Conservation (phyloP, 2,329 filamentous ascomycete species). For the Sporothrix curviconia region DNA sequence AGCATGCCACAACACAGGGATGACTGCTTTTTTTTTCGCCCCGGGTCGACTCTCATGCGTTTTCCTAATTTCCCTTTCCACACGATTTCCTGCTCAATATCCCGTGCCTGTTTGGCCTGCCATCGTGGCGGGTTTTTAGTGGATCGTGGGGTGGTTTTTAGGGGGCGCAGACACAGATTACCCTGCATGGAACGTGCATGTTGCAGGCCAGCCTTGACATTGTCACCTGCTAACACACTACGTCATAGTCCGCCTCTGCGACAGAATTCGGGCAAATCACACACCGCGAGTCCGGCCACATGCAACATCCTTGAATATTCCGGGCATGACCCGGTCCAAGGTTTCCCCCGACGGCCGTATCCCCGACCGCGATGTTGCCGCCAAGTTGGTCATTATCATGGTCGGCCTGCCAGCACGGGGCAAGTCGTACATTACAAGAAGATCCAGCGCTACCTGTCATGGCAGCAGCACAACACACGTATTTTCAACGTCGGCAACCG, state of each 20-base stretch:
- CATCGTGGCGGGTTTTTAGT: background rate
- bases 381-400: conserved; percentile 97
- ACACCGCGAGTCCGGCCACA: conserved; percentile 75
- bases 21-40: background rate
- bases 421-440: conserved; percentile 99
- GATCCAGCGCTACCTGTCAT: conserved; percentile 87
- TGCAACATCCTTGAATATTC: conserved; percentile 93
- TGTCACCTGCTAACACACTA: conserved; percentile 13
- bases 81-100: conserved; percentile 15
- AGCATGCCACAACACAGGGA: too few relatives aligned
- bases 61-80: conserved; percentile 10
- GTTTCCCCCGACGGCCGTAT: conserved; percentile 95
- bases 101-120: background rate
- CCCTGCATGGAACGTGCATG: conserved; percentile 7
- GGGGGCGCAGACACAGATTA: background rate
- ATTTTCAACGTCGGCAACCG: conserved; percentile 98
- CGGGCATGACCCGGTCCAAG: conserved; percentile 89
- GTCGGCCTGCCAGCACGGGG: conserved; percentile 90
- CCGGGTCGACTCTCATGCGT: background rate
- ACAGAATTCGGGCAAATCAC: conserved; percentile 66
- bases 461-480: conserved; percentile 90
- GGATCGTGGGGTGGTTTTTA: conserved; percentile 1
- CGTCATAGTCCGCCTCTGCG: conserved; percentile 55
- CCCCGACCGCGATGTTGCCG: conserved; percentile 84
- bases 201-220: background rate